Evolutionary conservation across 495 filamentous ascomycete species (phyloP), one percentile per base, ranked within the genome.

Genomic region (Hypoxylon fragiforme): DNA sequence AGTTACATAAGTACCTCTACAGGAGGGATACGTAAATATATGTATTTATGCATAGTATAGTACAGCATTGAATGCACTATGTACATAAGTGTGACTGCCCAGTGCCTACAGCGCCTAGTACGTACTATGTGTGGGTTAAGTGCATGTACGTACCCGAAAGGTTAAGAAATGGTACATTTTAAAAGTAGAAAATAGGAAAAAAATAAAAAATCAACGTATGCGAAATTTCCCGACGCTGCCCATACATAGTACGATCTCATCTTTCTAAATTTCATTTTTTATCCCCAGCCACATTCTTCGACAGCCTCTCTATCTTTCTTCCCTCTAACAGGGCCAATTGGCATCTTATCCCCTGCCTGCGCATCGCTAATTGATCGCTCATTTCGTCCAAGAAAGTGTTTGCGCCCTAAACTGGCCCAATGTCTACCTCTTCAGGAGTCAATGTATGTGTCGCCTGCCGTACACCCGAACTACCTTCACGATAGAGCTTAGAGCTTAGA

Each of bases 381-480:
- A 14, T 36, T 43, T 41, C 45, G 21, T 51, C 19, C 36, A 44
- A 30, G 9, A 58, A 28, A 40, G 31, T 35, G 24, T 35, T 39
- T 50, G 63, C 59, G 55, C 52, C 39, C 60, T 50, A 60, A 60
- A 54, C 47, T 48, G 56, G 47, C 44, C 64, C 65, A 55, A 82
- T 83, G 81, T 73, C 74, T 66, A 68, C 81, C 62, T 79, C 79
- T 49, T 77, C 78, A 55, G 82, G 82, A 67, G 78, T 81, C 62
- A 87, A 87, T 71, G 84, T 87, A 77, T 65, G 81, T 77, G 32
- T 20, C 37, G 5, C 37, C 32, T 44, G 32, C 54, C 55, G 43
- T 48, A 48, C 35, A 38, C 43, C 52, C 47, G 38, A 59, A 50
- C 36, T 51, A 57, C 50, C 34, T 51, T 30, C 31, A 44, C 44